These are phyloP conservation scores for Yarrowia hollandica DNA, from an alignment of 805 yeast genomes.

Conservation along the genomic window DNA sequence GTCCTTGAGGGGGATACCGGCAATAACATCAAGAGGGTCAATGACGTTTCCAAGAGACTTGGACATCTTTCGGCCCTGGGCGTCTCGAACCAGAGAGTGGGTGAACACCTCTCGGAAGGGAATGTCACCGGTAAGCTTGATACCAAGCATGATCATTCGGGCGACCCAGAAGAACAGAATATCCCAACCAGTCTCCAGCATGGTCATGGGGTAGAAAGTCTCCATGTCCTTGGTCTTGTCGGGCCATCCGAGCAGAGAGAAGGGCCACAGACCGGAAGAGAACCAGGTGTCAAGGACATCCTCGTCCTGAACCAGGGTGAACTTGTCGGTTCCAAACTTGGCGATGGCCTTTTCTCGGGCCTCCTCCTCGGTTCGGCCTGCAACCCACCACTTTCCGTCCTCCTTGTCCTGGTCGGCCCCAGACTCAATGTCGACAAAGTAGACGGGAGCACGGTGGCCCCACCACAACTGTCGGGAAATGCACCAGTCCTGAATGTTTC, in stretches of 20 bases:
- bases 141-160: slow-evolving; percentile 89
- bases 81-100: slow-evolving; percentile 97
- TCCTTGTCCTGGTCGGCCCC: slow-evolving; percentile 53
- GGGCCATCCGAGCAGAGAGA: slow-evolving; percentile 97
- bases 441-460: slow-evolving; percentile 98
- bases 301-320: slow-evolving; percentile 88
- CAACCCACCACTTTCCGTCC: slow-evolving; percentile 77
- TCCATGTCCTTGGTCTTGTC: slow-evolving; percentile 67
- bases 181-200: slow-evolving; percentile 99
- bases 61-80: slow-evolving; percentile 99
- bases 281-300: slow-evolving; percentile 99
- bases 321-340: slow-evolving; percentile 68
- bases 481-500: slow-evolving; percentile 98
- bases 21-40: slow-evolving; percentile 92
- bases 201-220: slow-evolving; percentile 81
- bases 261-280: slow-evolving; percentile 97
- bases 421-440: slow-evolving; percentile 81
- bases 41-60: slow-evolving; percentile 95
- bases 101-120: slow-evolving; percentile 98
- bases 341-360: slow-evolving; percentile 77
- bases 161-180: slow-evolving; percentile 98
- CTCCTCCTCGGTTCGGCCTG: slow-evolving; percentile 81
- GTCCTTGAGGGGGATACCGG: slow-evolving; percentile 77
- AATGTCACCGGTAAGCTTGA: slow-evolving; percentile 83
- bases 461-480: slow-evolving; percentile 92